Percentiles rank a stretch among this genome's conserved stretches.
These are phyloP conservation scores for Immersiella caudata DNA, from an alignment of 495 filamentous ascomycete genomes.

Conservation along the genomic window DNA sequence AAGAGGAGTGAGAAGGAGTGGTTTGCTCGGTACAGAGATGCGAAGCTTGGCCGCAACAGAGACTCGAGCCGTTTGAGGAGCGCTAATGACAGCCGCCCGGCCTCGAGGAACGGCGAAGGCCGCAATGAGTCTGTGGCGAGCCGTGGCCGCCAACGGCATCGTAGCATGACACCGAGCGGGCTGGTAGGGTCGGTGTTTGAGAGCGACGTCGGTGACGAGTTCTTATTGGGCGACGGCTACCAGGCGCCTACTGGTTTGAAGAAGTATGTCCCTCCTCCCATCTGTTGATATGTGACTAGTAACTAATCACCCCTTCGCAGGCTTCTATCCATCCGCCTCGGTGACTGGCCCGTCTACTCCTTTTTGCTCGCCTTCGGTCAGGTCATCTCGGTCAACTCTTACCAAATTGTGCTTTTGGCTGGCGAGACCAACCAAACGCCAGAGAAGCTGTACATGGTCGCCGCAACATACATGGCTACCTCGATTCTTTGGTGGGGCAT, in stretches of 20 bases:
- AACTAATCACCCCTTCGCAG: constrained; percentile 20
- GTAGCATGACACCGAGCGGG: constrained; percentile 37
- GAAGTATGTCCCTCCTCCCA: constrained; percentile 49
- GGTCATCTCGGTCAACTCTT: constrained; percentile 67
- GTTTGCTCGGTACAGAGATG: constrained; percentile 60
- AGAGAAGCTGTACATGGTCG: constrained; percentile 64
- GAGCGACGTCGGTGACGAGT: constrained; percentile 49
- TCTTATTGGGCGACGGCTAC: constrained; percentile 66
- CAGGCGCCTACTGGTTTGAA: constrained; percentile 66
- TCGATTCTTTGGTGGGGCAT: constrained; percentile 66
- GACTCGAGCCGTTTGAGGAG: constrained; percentile 29
- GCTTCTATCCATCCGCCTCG: constrained; percentile 44
- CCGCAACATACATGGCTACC: constrained; percentile 61
- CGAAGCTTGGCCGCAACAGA: constrained; percentile 54
- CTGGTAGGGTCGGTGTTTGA: constrained; percentile 37
- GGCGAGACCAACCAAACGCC: constrained; percentile 63
- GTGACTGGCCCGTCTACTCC: constrained; percentile 74
- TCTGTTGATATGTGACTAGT: constrained; percentile 19
- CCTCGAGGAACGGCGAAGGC: constrained; percentile 26
- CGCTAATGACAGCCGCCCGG: constrained; percentile 27
- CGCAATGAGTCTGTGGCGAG: constrained; percentile 37
- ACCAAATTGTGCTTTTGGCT: constrained; percentile 67
- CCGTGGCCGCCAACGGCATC: constrained; percentile 36
- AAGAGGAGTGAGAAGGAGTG: constrained; percentile 67
- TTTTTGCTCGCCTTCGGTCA: constrained; percentile 70